These are phyloP conservation scores for Cryptomeria japonica DNA, from an alignment of 75 land plant genomes.

Conservation along the genomic window DNA sequence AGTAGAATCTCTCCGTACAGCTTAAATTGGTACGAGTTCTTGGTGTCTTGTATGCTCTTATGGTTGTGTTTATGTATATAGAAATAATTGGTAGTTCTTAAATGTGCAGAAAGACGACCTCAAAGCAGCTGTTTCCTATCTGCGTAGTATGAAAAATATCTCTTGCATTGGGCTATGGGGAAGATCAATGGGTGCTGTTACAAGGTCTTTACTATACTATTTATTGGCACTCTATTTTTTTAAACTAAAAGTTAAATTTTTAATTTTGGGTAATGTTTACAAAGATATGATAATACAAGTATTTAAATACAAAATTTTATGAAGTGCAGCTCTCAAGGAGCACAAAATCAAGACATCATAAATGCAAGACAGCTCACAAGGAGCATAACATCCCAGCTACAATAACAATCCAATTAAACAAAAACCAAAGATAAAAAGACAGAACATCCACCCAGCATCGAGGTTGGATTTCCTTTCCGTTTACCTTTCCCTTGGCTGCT, in stretches of 20 bases:
- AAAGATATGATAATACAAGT: too few relatives aligned
- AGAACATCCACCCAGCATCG: too few relatives aligned
- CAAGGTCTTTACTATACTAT: slow-evolving; percentile 54
- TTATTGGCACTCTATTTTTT: background rate
- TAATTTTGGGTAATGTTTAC: too few relatives aligned
- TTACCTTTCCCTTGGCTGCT: too few relatives aligned
- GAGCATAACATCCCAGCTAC: too few relatives aligned
- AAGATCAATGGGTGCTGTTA: slow-evolving; percentile 99
- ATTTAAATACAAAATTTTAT: too few relatives aligned
- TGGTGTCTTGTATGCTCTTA: background rate
- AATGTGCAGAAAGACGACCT: slow-evolving; percentile 85
- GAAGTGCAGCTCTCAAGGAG: too few relatives aligned
- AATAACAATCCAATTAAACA: too few relatives aligned
- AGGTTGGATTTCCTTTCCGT: too few relatives aligned
- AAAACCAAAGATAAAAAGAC: too few relatives aligned
- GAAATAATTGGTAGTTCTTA: background rate
- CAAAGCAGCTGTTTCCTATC: slow-evolving; percentile 67
- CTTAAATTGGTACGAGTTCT: background rate
- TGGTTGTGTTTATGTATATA: background rate
- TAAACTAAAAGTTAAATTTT: background rate
- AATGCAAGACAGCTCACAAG: too few relatives aligned
- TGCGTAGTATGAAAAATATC: slow-evolving; percentile 66
- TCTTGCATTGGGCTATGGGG: slow-evolving; percentile 97
- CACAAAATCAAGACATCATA: too few relatives aligned
- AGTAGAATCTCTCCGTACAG: slow-evolving; percentile 4